Conservation (phyloP, 345 rosid genomes). For the Brassica napus region Da-Ae NC_063444.1:17814001-17814500, state of each 20-base stretch:
- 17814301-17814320: neutral
- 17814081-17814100: conserved; percentile 1
- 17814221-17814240: conserved; percentile 1
- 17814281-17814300: neutral
- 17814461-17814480: neutral
- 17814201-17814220: neutral
- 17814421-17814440: neutral
- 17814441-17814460: neutral
- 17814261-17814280: neutral
- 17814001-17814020: conserved; percentile 13
- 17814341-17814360: neutral
- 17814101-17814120: conserved; percentile 26
- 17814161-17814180: neutral
- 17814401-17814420: neutral
- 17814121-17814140: conserved; percentile 9
- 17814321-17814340: neutral
- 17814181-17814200: conserved; percentile 11
- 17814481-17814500: neutral
- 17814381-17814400: neutral
- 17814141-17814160: conserved; percentile 14
- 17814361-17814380: neutral
- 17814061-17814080: conserved; percentile 19
- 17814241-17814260: neutral
- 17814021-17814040: conserved; percentile 25
- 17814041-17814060: conserved; percentile 11